Conservation (phyloP, 2,329 filamentous ascomycete species). For the Phyllosticta citrichinensis region DNA sequence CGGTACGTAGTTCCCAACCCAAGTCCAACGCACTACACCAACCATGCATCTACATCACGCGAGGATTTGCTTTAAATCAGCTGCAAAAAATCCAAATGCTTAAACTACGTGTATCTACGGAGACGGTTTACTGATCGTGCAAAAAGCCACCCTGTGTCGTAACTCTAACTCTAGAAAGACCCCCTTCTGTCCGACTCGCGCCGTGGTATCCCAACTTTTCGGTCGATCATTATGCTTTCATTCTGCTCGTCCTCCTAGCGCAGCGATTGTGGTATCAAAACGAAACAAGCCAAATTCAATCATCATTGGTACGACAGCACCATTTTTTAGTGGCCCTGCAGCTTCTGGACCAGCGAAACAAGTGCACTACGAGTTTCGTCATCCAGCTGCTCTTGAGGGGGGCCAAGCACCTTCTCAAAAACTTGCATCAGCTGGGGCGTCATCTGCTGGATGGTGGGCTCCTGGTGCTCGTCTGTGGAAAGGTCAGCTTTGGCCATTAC, state of each 20-base stretch:
- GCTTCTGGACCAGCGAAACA: slow-evolving; percentile 50
- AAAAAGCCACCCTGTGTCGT: background rate
- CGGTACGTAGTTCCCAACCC: background rate
- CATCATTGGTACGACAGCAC: slow-evolving; percentile 1
- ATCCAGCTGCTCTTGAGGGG: slow-evolving; percentile 66
- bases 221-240: slow-evolving; percentile 1
- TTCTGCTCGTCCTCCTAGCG: slow-evolving; percentile 2
- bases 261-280: slow-evolving; percentile 10
- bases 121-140: background rate
- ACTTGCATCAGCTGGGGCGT: slow-evolving; percentile 60
- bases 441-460: slow-evolving; percentile 56
- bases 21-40: background rate
- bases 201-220: background rate
- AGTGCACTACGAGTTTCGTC: slow-evolving; percentile 59
- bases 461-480: slow-evolving; percentile 16
- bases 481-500: background rate
- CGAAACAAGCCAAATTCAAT: slow-evolving; percentile 4
- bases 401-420: slow-evolving; percentile 62
- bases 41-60: background rate
- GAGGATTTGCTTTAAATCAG: background rate
- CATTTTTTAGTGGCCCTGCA: slow-evolving; percentile 26
- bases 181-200: background rate
- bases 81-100: background rate
- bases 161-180: background rate
- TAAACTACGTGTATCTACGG: background rate